A percentile compares a stretch with the other conserved stretches of the same genome.
phyloP scores from a whole-genome alignment of 164 flowering plant species.

The Litsea cubeba region DNA sequence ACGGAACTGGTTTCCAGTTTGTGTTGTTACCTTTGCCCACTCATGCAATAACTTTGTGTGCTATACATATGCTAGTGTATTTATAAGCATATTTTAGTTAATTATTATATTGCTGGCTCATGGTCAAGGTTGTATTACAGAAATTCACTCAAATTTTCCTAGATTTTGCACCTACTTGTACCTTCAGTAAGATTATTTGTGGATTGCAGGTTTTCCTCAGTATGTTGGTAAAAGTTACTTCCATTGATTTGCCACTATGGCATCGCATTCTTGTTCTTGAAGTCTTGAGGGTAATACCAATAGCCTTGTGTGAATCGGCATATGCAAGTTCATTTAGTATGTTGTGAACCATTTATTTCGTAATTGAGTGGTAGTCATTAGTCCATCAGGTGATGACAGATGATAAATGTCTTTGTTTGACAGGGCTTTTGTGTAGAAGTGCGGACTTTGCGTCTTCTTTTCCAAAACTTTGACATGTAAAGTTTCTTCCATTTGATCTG shows the following conservation, averaged over 20 bases:
- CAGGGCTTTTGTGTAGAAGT: conserved; percentile 99
- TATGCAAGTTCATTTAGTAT: background rate
- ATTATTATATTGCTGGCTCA: background rate
- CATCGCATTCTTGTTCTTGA: conserved; percentile 99
- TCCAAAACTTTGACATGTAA: conserved; percentile 95
- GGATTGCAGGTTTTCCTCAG: conserved; percentile 90
- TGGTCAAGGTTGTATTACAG: background rate
- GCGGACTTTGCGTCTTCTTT: conserved; percentile 82
- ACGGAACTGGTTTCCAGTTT: background rate
- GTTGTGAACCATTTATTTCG: background rate
- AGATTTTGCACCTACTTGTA: background rate
- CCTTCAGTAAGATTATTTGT: conserved; percentile 1
- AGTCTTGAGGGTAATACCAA: conserved; percentile 72
- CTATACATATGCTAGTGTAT: too few relatives aligned
- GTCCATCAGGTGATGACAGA: conserved; percentile 4
- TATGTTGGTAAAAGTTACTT: conserved; percentile 75
- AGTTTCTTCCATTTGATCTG: conserved; percentile 20
- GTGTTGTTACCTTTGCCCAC: background rate
- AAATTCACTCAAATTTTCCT: too few relatives aligned
- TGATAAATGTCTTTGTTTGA: conserved; percentile 11
- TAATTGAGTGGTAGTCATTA: background rate
- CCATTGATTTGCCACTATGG: conserved; percentile 93
- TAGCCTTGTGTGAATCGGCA: background rate
- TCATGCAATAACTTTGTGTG: too few relatives aligned
- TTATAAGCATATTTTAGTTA: too few relatives aligned